Percentiles rank a stretch among this genome's conserved stretches.
Conservation (phyloP, 305 asterid genomes). For the Fraxinus xanthoxyloides region DNA sequence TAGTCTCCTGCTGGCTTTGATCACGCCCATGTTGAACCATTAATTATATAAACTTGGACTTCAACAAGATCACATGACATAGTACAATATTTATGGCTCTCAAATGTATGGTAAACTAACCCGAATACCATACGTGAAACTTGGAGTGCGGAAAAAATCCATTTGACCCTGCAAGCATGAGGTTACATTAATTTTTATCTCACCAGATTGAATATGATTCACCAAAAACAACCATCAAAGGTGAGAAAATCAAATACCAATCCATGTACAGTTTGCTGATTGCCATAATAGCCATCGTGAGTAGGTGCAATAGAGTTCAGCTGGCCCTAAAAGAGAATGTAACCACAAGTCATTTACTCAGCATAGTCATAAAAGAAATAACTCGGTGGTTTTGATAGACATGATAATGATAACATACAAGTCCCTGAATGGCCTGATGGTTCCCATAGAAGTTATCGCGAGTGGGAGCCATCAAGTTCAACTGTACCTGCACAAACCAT, state of each 20-base stretch:
- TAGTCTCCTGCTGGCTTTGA: background rate
- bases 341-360: slow-evolving; percentile 17
- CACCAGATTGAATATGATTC: slow-evolving; percentile 10
- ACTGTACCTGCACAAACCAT: slow-evolving; percentile 66
- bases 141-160: slow-evolving; percentile 83
- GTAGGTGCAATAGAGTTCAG: slow-evolving; percentile 85
- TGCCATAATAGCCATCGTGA: slow-evolving; percentile 73
- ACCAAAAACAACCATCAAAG: slow-evolving; percentile 1
- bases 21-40: background rate
- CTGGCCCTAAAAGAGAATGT: slow-evolving; percentile 67
- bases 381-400: background rate
- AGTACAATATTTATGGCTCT: background rate
- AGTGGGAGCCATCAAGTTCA: slow-evolving; percentile 93
- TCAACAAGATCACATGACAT: background rate
- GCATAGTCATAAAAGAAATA: slow-evolving; percentile 1
- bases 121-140: slow-evolving; percentile 75
- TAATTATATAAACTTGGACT: background rate
- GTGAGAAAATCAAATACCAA: slow-evolving; percentile 50
- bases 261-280: slow-evolving; percentile 78
- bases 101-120: slow-evolving; percentile 46
- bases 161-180: slow-evolving; percentile 74
- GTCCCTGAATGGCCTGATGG: slow-evolving; percentile 85
- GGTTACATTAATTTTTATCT: slow-evolving; percentile 20
- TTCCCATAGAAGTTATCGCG: slow-evolving; percentile 78
- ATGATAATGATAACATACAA: slow-evolving; percentile 49